Base-by-base conservation (phyloP, 352 stramenopile species). In the Globisporangium solare region DNA sequence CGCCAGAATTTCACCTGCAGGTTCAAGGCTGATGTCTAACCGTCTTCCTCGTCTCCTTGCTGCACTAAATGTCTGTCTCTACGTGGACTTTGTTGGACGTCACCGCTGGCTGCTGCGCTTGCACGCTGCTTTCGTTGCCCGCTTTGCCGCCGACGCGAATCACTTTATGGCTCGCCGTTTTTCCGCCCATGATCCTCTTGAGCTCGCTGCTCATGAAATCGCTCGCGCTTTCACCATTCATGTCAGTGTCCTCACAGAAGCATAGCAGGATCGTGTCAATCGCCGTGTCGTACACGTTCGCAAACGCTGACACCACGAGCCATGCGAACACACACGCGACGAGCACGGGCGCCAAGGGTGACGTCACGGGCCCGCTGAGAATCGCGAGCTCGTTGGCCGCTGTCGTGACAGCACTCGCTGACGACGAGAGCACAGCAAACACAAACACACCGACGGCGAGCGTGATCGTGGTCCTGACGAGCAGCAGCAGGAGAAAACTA, bases 191-290 rank as follows among this genome's bases (percentile, higher is more conserved):
- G 53, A 87, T 86, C 11, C 60, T 57, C 2, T 65, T 70, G 5
- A 94, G 74, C 35, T 92, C 79, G 8, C 81, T 65, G 62, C 77
- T 92, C 83, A 95, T 95, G 59, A 84, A 94, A 42, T 80, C 77
- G 18, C 83, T 90, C 6, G 73, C 65, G 8, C 39, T 64, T 12
- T 86, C 76, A 6, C 73, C 71, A 49, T 93, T 86, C 13, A 84
- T 52, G 21, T 76, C 69, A 6, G 72, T 81, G 66, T 99, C 96
- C 13, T 97, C 95, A 49, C 98, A 96, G 56, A 99, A 99, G 68
- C 95, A 98, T 47, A 98, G 79, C 45, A 99, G 71, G 17, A 98
- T 97, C 10, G 93, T 98, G 54, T 96, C 86, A 53, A 99, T 98
- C 14, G 85, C 85, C 35, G 97, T 91, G 47, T 96, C 90, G 69